Evolutionary conservation across 805 yeast genomes (phyloP), one percentile per base, ranked within the genome.

Genomic region (Starmerella sirachaensis): DNA sequence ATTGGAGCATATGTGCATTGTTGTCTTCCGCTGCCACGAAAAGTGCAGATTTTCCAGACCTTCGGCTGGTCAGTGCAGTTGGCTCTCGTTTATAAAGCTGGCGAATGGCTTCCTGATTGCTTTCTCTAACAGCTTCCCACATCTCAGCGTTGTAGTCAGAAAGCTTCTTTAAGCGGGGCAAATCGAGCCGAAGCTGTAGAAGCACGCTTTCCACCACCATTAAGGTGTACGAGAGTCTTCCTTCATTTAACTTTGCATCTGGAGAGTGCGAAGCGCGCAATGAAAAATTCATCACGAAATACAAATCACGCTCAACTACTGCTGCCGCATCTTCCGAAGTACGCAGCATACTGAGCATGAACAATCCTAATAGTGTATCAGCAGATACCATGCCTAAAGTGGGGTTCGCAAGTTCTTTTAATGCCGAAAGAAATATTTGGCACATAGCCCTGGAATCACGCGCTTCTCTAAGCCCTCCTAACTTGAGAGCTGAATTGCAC

Each of bases 171-270:
- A 78, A 56, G 3, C 56, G 53, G 1, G 58, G 58, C 7, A 60
- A 31, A 32, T 66, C 68, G 9, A 66, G 58, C 23, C 59, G 59
- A n/a, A 84, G 62, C 51, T 78, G 88, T 39, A 62, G 72, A 7
- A 83, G 51, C 0, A 82, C 93, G 0, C 85, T 94, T 49, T 85
- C 94, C 30, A 85, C 63, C 5, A 94, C 83, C 31, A 94, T 78
- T 11, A 84, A 47, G 1, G 85, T 76, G 54, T 88, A 88, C 9
- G 49, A 40, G 18, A 47, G 26, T 16, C 44, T 40, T 6, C 52
- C 52, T 2, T 41, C 45, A 21, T 33, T 35, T 16, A 41, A 31
- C 13, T 29, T 16, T 5, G 40, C 28, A 10, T 29, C 19, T 8
- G 21, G 31, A 7, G 32, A n/a, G 18, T 36, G 38, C 1, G 46